Conservation (phyloP, 139 green algal species). For the Asterochloris erici region DNA sequence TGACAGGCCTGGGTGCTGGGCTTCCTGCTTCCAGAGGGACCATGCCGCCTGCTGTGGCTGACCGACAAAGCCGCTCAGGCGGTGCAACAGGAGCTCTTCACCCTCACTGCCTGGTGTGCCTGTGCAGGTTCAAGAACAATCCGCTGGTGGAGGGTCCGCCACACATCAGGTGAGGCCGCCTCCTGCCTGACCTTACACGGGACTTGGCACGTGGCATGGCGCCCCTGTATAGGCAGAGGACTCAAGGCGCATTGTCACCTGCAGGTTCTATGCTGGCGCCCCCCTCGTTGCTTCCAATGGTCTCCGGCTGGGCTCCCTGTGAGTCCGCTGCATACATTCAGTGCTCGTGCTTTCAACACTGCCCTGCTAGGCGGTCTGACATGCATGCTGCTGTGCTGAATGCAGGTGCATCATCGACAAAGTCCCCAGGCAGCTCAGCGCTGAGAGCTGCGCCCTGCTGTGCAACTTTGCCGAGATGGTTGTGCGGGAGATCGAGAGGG, state of each 20-base stretch:
- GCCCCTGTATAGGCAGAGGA: conserved; percentile 39
- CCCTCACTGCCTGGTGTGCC: not conserved
- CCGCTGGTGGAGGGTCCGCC: not conserved
- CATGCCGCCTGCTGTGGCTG: too few species aligned
- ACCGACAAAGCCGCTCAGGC: too few species aligned
- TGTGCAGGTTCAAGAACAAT: not conserved
- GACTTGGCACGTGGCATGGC: not conserved
- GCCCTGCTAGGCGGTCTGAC: not conserved
- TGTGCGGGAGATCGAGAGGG: conserved; percentile 82
- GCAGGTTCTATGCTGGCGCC: conserved; percentile 83
- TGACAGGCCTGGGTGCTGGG: too few species aligned
- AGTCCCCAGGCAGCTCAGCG: not conserved
- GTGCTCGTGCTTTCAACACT: not conserved
- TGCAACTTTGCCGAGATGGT: conserved; percentile 82
- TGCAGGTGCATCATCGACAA: not conserved
- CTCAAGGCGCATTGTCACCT: conserved; percentile 60
- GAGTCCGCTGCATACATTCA: not conserved
- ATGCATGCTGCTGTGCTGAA: too few species aligned
- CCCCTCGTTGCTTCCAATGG: conserved; percentile 68
- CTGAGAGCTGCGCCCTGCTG: conserved; percentile 67
- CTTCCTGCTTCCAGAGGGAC: too few species aligned
- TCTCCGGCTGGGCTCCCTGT: conserved; percentile 67
- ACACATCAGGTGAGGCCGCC: not conserved
- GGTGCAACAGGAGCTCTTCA: not conserved
- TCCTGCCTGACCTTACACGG: not conserved